These are phyloP conservation scores for Ramaria rubella DNA, from an alignment of 768 basidiomycete species.

Conservation along the genomic window DNA sequence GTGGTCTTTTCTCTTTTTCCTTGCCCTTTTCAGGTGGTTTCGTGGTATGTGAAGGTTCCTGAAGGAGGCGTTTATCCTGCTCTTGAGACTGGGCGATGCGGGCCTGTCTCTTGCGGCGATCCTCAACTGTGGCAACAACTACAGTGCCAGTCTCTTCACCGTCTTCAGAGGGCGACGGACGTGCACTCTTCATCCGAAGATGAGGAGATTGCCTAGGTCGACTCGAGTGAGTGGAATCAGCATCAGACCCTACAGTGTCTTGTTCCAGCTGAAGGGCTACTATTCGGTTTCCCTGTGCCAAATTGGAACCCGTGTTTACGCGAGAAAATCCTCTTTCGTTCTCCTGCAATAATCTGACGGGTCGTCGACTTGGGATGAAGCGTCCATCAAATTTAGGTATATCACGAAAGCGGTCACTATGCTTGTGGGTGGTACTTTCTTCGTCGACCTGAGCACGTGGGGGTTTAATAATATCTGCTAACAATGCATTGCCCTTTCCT, in stretches of 20 bases:
- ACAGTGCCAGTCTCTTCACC: not conserved
- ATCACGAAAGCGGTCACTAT: constrained; percentile 8
- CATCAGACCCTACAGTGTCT: not conserved
- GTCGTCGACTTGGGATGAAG: constrained; percentile 8
- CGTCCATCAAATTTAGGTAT: not conserved
- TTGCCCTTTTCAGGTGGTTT: not conserved
- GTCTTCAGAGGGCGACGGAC: not conserved
- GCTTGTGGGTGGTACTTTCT: constrained; percentile 11
- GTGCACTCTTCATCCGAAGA: not conserved
- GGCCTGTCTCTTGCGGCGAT: constrained; percentile 16
- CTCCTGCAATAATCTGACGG: not conserved
- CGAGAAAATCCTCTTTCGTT: not conserved
- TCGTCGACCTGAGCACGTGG: constrained; percentile 10
- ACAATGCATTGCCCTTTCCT: constrained; percentile 74
- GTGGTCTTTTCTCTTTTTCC: constrained; percentile 7
- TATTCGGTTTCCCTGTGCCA: constrained; percentile 5
- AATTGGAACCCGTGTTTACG: constrained; percentile 21
- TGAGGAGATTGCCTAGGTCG: not conserved
- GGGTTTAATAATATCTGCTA: constrained; percentile 56
- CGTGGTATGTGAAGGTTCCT: not conserved
- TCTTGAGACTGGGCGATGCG: not conserved
- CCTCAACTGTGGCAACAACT: constrained; percentile 14
- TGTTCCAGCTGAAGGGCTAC: not conserved
- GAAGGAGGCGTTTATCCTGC: not conserved
- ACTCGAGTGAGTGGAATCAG: not conserved